A percentile compares a stretch with the other conserved stretches of the same genome.
phyloP scores from a whole-genome alignment of 1,139 yeast species.

The Ogataea hybrid region DNA sequence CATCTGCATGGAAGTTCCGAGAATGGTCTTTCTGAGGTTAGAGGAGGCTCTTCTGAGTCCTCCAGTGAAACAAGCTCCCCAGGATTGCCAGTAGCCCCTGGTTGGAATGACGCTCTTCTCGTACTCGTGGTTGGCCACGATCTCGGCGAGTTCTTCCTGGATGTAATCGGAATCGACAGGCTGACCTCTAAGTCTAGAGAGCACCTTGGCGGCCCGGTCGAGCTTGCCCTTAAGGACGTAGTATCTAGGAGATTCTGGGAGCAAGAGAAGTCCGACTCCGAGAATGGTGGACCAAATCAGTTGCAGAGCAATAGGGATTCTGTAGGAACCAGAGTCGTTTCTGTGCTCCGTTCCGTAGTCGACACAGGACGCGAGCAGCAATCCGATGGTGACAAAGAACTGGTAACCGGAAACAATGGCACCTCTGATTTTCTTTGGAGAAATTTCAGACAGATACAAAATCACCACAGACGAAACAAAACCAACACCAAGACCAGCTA shows the following conservation, averaged over 20 bases:
- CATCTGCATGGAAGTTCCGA: constrained; percentile 47
- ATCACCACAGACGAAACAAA: constrained; percentile 64
- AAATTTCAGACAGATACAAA: no score
- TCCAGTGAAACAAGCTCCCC: constrained; percentile 36
- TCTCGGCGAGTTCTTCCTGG: constrained; percentile 42
- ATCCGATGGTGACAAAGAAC: constrained; percentile 66
- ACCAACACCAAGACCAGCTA: constrained; percentile 71
- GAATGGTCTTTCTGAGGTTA: constrained; percentile 38
- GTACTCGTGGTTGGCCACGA: constrained; percentile 42
- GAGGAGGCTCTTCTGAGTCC: constrained; percentile 33
- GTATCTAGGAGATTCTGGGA: constrained; percentile 74
- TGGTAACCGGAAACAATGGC: constrained; percentile 68
- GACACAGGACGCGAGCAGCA: constrained; percentile 64
- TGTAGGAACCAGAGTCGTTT: constrained; percentile 55
- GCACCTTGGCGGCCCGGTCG: constrained; percentile 45
- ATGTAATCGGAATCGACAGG: constrained; percentile 39
- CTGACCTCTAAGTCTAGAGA: constrained; percentile 44
- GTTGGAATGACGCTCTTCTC: constrained; percentile 35
- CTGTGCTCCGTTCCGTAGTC: constrained; percentile 59
- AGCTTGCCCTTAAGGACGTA: constrained; percentile 46
- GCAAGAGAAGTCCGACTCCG: constrained; percentile 50
- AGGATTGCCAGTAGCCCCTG: constrained; percentile 26
- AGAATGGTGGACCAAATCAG: constrained; percentile 54
- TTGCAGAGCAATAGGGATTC: constrained; percentile 61
- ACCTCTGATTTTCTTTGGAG: no score